phyloP scores from a whole-genome alignment of 495 filamentous ascomycete species.

The Penicillium paradoxum region DNA sequence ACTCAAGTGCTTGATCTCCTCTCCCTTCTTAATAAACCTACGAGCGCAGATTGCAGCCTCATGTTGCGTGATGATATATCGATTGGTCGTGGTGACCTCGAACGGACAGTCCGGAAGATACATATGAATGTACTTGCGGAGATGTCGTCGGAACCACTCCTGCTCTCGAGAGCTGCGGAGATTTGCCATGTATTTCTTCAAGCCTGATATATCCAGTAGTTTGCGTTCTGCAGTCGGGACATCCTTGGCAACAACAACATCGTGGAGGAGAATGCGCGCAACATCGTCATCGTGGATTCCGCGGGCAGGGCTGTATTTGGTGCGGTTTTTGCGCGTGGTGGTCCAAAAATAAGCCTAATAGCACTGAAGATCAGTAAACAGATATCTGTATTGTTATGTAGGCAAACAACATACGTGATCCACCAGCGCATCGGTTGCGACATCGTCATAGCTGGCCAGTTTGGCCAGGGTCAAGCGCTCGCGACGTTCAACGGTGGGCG shows the following conservation, averaged over 20 bases:
- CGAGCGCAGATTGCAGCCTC: slow-evolving; percentile 88
- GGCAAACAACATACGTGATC: slow-evolving; percentile 68
- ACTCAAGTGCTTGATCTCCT: slow-evolving; percentile 83
- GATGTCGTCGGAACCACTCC: slow-evolving; percentile 80
- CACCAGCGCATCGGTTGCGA: slow-evolving; percentile 91
- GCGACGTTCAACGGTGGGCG: slow-evolving; percentile 48
- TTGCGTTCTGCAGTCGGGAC: slow-evolving; percentile 60
- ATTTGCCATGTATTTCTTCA: slow-evolving; percentile 61
- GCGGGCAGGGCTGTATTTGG: slow-evolving; percentile 76
- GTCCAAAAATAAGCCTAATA: slow-evolving; percentile 90
- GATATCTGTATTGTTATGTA: neutral
- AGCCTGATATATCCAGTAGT: slow-evolving; percentile 65
- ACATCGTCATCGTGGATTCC: slow-evolving; percentile 79
- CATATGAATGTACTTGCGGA: slow-evolving; percentile 87
- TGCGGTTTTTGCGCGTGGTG: slow-evolving; percentile 87
- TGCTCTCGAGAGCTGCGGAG: slow-evolving; percentile 73
- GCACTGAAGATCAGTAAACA: slow-evolving; percentile 17
- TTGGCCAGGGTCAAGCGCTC: slow-evolving; percentile 78
- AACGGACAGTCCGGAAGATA: slow-evolving; percentile 91
- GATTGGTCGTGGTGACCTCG: slow-evolving; percentile 89
- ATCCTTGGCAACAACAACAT: slow-evolving; percentile 73
- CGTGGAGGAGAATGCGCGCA: slow-evolving; percentile 67
- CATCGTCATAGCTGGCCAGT: slow-evolving; percentile 89
- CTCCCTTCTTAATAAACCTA: slow-evolving; percentile 67
- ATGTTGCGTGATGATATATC: slow-evolving; percentile 84